A percentile compares a stretch with the other conserved stretches of the same genome.
Conservation (phyloP, 2,329 filamentous ascomycete species). For the Cladophialophora yegresii region DNA sequence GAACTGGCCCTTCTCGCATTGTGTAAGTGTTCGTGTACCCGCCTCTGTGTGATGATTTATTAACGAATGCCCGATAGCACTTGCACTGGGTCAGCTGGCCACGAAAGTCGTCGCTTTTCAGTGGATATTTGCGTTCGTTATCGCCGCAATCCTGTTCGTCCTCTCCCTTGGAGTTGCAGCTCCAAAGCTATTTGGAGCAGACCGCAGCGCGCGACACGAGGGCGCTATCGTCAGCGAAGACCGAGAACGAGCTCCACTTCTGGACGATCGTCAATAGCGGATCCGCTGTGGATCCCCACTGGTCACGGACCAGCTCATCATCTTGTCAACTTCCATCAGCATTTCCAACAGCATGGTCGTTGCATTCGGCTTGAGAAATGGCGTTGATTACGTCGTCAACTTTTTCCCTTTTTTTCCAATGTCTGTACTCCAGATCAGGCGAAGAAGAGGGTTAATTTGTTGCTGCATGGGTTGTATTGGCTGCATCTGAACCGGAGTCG, state of each 20-base stretch:
- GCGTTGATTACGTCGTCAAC: background rate
- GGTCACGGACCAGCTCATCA: background rate
- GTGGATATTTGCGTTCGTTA: conserved; percentile 88
- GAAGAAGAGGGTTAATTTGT: background rate
- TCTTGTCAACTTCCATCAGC: background rate
- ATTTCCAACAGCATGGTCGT: background rate
- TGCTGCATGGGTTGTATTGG: background rate
- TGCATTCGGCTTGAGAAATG: background rate
- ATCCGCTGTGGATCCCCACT: background rate
- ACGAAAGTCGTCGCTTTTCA: conserved; percentile 75
- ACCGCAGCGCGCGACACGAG: conserved; percentile 53
- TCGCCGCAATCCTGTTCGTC: conserved; percentile 74
- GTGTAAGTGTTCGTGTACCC: conserved; percentile 51
- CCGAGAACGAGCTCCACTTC: conserved; percentile 56
- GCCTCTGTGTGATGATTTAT: background rate
- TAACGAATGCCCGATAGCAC: conserved; percentile 46
- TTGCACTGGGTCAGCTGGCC: conserved; percentile 76
- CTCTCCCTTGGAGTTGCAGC: conserved; percentile 66
- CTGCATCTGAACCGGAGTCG: background rate
- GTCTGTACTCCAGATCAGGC: background rate
- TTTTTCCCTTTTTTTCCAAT: background rate
- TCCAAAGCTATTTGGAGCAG: conserved; percentile 63
- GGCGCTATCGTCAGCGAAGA: conserved; percentile 52
- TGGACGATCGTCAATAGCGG: conserved; percentile 46
- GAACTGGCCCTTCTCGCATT: conserved; percentile 71